Evolutionary conservation across 805 yeast species (phyloP).

Genomic region (Cyberlindnera bimundalis): DNA sequence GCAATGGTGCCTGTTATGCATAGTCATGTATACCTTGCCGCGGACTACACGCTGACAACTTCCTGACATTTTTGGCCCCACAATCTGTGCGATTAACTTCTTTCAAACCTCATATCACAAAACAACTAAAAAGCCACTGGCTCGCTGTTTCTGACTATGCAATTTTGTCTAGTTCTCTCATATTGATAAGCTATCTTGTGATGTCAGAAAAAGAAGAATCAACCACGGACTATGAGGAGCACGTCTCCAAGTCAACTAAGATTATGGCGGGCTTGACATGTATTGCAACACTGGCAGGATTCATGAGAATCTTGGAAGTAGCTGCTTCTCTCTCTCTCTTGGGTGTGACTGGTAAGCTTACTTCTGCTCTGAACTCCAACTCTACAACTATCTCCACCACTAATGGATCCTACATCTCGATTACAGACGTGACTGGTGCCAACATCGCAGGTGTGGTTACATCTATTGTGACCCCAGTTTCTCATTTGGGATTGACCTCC

Average conservation of each 20-base stretch:
- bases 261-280: neutral
- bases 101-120: no score
- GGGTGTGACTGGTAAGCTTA: constrained; percentile 3
- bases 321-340: neutral
- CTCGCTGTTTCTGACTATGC: no score
- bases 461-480: constrained; percentile 1
- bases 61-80: no score
- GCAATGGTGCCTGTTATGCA: no score
- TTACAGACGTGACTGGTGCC: neutral
- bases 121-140: no score
- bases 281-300: neutral
- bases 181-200: no score
- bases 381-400: neutral
- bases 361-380: neutral
- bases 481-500: neutral
- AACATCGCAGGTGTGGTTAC: constrained; percentile 4
- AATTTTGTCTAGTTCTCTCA: no score
- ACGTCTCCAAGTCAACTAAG: neutral
- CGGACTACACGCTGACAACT: no score
- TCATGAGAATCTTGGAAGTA: constrained; percentile 1
- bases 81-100: no score
- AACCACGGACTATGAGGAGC: neutral
- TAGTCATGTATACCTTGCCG: no score
- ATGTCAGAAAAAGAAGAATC: no score
- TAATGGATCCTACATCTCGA: constrained; percentile 2